These are phyloP conservation scores for Penicillium ucsense DNA, from an alignment of 495 filamentous ascomycete genomes.

Conservation along the genomic window DNA sequence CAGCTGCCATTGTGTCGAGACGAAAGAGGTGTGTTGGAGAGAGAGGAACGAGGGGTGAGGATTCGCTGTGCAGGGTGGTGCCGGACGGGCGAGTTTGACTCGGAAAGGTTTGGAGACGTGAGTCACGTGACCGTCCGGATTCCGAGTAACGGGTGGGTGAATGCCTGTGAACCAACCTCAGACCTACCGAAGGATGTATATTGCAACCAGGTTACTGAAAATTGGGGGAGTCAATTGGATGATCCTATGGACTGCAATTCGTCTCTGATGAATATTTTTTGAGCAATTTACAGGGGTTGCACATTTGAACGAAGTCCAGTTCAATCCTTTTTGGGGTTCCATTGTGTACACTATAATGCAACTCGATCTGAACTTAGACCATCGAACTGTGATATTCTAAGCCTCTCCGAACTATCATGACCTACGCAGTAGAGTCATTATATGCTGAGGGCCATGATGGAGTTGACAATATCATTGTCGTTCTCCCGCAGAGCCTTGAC, in stretches of 20 bases:
- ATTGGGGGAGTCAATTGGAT: background rate
- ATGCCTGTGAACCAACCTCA: no score
- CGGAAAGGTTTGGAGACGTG: slow-evolving; percentile 39
- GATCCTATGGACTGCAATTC: no score
- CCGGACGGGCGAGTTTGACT: slow-evolving; percentile 32
- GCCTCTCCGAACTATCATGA: slow-evolving; percentile 17
- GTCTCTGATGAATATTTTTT: background rate
- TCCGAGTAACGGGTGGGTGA: slow-evolving; percentile 16
- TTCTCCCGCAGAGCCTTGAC: slow-evolving; percentile 98
- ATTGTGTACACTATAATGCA: slow-evolving; percentile 33
- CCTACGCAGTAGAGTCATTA: slow-evolving; percentile 32
- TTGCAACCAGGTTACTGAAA: background rate
- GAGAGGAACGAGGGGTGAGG: slow-evolving; percentile 29
- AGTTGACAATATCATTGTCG: slow-evolving; percentile 99
- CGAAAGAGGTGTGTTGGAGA: slow-evolving; percentile 31
- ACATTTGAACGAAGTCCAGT: slow-evolving; percentile 1
- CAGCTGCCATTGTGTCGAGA: slow-evolving; percentile 72
- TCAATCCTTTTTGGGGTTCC: slow-evolving; percentile 32
- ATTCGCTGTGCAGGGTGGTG: slow-evolving; percentile 32
- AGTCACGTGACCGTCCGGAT: slow-evolving; percentile 37
- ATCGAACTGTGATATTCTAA: slow-evolving; percentile 22
- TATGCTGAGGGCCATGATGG: slow-evolving; percentile 98
- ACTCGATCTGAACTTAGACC: slow-evolving; percentile 17
- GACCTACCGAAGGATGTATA: background rate
- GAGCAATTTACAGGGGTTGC: background rate